Percentiles rank a stretch among this genome's conserved stretches.
These are phyloP conservation scores for Pinus albicaulis DNA, from an alignment of 75 land plant species.

Conservation along the genomic window DNA sequence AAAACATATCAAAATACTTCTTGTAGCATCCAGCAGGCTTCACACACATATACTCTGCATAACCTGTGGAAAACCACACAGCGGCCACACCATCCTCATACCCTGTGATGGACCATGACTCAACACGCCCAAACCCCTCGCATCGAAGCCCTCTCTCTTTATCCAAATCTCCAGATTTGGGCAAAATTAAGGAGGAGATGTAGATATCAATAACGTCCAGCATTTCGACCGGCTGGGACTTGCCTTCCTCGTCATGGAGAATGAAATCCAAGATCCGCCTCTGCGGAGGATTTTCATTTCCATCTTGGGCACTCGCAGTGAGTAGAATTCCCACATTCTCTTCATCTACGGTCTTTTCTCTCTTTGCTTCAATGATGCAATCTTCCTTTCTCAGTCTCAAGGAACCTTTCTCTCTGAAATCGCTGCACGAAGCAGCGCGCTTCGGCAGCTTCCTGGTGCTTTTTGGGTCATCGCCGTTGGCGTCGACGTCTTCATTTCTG, in stretches of 20 bases:
- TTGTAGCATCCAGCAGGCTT: slow-evolving; percentile 74
- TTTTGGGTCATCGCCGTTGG: slow-evolving; percentile 3
- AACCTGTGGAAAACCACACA: slow-evolving; percentile 65
- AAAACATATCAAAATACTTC: slow-evolving; percentile 56
- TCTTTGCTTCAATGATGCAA: slow-evolving; percentile 33
- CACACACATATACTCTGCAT: slow-evolving; percentile 71
- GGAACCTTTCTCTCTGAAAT: slow-evolving; percentile 51
- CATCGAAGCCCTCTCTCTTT: slow-evolving; percentile 68
- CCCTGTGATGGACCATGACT: slow-evolving; percentile 77
- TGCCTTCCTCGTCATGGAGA: slow-evolving; percentile 71
- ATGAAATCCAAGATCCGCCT: slow-evolving; percentile 61
- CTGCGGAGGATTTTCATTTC: slow-evolving; percentile 14
- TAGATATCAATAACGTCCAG: slow-evolving; percentile 60
- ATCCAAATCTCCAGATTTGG: slow-evolving; percentile 28
- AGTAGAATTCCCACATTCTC: slow-evolving; percentile 47
- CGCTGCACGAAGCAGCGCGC: slow-evolving; percentile 65
- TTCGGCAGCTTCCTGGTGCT: slow-evolving; percentile 49
- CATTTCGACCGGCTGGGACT: slow-evolving; percentile 61
- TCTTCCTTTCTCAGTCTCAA: slow-evolving; percentile 34
- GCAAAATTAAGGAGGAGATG: slow-evolving; percentile 66
- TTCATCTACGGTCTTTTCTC: slow-evolving; percentile 35
- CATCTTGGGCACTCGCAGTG: slow-evolving; percentile 23
- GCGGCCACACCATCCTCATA: slow-evolving; percentile 77
- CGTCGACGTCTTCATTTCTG: neutral
- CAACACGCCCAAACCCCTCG: slow-evolving; percentile 81